Base-by-base conservation (phyloP, 148 eudicot genomes). In the Fallopia convolvulus region DNA sequence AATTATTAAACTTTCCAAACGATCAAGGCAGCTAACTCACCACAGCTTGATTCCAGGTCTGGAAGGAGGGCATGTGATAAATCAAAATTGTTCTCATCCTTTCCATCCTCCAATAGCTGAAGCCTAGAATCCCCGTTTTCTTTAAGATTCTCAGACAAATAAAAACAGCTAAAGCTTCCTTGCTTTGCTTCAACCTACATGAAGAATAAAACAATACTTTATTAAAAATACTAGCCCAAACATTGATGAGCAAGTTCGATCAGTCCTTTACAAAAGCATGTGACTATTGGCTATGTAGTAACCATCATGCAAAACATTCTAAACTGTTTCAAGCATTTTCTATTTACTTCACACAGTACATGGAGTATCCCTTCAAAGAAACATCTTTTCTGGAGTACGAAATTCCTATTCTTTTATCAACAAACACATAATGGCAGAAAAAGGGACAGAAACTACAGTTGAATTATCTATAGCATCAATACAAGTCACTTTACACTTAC, bases 181-280 rank as follows among this genome's bases (percentile, higher is more conserved):
- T 88, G 87, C 77, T 87, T 91, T 80, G 85, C 89, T 85, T 91
- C 93, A 75, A 95, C 90, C 99, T 95, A 85, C 68, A 78, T 68
- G 36, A 68, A 39, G 41, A 68, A 68, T 17, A 36, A 36, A 15
- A 68, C 44, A 68, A 8, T 5, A 15, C 46, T 61, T 11, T 68
- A 1, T 36, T 3, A 13, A 63, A 60, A 11, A 68, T 3, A 33
- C 1, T 14, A 36, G 15, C 10, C 8, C 44, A 68, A 6, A n/a
- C n/a, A n/a, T n/a, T 61, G 68, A 61, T 26, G 15, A 61, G 26
- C 21, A 17, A 26, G 15, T 36, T n/a, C 70, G 32, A 63, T 63
- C 70, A 63, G 13, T 26, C 70, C 12, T 9, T 13, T 63, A 0
- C 10, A 11, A 61, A 63, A 10, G 10, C 32, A 63, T 13, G 14